Conservation (phyloP, 352 stramenopile species). For the Pythium folliculosum region DNA sequence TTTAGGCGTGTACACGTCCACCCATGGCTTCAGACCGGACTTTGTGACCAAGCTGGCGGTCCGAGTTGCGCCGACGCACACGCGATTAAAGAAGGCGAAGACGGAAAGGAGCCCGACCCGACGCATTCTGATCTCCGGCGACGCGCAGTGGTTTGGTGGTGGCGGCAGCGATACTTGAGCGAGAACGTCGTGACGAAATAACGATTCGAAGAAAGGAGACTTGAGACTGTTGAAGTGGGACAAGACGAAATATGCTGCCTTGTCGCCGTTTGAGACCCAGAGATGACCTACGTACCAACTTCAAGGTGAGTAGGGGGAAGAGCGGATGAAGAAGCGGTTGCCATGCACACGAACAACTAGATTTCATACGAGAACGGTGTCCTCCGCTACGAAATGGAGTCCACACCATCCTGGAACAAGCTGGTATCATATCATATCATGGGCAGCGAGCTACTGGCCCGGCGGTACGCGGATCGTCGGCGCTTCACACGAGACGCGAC, state of each 20-base stretch:
- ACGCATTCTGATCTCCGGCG: background rate
- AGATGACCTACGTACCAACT: background rate
- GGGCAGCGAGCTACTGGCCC: background rate
- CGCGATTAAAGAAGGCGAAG: background rate
- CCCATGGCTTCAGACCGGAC: conserved; percentile 32
- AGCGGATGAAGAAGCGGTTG: too few species aligned
- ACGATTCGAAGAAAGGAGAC: conserved; percentile 6
- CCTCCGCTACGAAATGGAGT: too few species aligned
- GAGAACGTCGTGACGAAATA: too few species aligned
- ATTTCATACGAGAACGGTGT: background rate
- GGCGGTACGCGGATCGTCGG: background rate
- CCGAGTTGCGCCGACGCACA: background rate
- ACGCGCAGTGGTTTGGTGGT: too few species aligned
- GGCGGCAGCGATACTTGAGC: too few species aligned
- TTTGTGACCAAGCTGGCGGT: conserved; percentile 17
- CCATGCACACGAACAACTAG: too few species aligned
- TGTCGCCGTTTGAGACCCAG: background rate
- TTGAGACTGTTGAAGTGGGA: conserved; percentile 11
- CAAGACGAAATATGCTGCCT: background rate
- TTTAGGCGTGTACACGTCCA: conserved; percentile 34
- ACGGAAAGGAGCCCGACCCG: background rate
- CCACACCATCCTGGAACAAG: background rate
- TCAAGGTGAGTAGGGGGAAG: background rate
- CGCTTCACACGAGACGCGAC: background rate
- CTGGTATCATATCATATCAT: background rate